Evolutionary conservation across 352 stramenopile species (phyloP).

Genomic region (Phytophthora ohioensis): DNA sequence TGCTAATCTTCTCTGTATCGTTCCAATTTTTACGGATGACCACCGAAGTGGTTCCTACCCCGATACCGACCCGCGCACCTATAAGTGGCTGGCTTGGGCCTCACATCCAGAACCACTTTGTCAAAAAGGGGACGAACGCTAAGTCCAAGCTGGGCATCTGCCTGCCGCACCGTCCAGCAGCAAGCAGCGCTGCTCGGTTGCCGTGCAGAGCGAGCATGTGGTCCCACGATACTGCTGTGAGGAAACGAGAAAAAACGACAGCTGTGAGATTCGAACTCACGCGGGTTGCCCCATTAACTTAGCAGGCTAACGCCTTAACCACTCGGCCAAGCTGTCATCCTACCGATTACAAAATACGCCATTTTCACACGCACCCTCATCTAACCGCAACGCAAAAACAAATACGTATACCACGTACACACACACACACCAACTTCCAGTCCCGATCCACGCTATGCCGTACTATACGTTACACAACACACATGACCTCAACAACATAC

Average conservation of each 20-base stretch:
- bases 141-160: background rate
- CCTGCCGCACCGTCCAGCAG: background rate
- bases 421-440: too few relatives aligned
- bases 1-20: constrained; percentile 49
- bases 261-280: constrained; percentile 37
- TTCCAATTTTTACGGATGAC: too few relatives aligned
- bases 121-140: background rate
- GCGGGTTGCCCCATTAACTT: constrained; percentile 38
- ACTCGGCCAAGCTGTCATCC: constrained; percentile 32
- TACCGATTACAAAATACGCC: background rate
- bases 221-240: background rate
- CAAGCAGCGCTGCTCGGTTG: background rate
- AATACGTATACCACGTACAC: too few relatives aligned
- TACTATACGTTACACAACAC: too few relatives aligned
- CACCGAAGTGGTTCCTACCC: constrained; percentile 4
- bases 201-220: background rate
- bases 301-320: constrained; percentile 21
- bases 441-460: too few relatives aligned
- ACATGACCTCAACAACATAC: too few relatives aligned
- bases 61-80: background rate
- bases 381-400: too few relatives aligned
- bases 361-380: background rate
- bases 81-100: background rate
- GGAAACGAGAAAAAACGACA: constrained; percentile 21
- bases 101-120: background rate